A percentile compares a stretch with the other conserved stretches of the same genome.
These are phyloP conservation scores for Ophiostoma populinum DNA, from an alignment of 2,329 filamentous ascomycete species.

Conservation along the genomic window DNA sequence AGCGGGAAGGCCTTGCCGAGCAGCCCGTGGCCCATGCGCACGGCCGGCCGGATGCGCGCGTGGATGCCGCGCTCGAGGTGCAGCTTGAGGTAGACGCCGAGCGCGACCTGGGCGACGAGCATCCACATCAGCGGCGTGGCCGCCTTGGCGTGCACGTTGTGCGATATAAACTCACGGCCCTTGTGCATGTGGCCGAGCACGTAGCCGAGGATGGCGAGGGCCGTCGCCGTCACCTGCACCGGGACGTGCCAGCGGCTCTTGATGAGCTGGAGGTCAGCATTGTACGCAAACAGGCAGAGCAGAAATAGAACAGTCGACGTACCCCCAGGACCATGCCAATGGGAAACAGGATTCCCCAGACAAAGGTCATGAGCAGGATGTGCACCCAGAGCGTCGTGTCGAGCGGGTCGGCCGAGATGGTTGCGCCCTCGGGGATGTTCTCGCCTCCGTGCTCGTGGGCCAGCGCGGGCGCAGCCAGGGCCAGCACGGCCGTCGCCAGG, in stretches of 20 bases:
- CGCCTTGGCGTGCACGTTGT: conserved; percentile 68
- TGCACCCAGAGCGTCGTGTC: conserved; percentile 86
- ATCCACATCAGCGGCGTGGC: conserved; percentile 67
- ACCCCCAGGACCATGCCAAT: conserved; percentile 90
- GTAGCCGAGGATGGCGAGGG: conserved; percentile 67
- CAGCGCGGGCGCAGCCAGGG: conserved; percentile 10
- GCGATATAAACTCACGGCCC: conserved; percentile 62
- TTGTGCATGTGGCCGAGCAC: conserved; percentile 83
- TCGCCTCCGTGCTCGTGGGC: conserved; percentile 33
- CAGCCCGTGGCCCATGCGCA: conserved; percentile 60
- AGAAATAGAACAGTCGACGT: conserved; percentile 21
- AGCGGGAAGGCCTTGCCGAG: conserved; percentile 79
- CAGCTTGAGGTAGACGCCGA: conserved; percentile 77
- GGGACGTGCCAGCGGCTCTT: conserved; percentile 92
- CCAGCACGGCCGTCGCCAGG: conserved; percentile 7
- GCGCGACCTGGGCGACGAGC: conserved; percentile 53
- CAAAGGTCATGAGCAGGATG: conserved; percentile 71
- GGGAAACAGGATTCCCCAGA: conserved; percentile 86
- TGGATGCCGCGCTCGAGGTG: conserved; percentile 71
- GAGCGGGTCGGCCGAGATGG: conserved; percentile 50
- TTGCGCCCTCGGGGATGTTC: conserved; percentile 50
- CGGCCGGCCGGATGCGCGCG: conserved; percentile 53
- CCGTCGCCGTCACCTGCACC: conserved; percentile 56
- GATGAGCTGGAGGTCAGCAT: conserved; percentile 42
- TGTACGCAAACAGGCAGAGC: background rate